Percentiles rank a stretch among this genome's conserved stretches.
Conservation (phyloP, 2,329 filamentous ascomycete genomes). For the Exophiala lecanii-corni region DNA sequence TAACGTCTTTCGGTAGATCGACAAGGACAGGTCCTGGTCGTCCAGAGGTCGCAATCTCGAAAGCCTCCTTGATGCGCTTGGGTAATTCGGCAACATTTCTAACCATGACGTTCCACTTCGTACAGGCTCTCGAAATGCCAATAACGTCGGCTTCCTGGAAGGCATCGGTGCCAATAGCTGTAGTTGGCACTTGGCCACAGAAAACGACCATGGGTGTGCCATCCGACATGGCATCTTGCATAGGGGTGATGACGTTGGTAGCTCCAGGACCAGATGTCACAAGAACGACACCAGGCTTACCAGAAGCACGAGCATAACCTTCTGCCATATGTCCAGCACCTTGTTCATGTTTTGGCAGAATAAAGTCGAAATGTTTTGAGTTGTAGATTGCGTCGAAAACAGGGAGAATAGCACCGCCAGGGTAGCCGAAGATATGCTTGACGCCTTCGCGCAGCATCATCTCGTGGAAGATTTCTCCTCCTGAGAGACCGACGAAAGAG, state of each 20-base stretch:
- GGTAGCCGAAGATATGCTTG: constrained; percentile 91
- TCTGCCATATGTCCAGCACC: constrained; percentile 98
- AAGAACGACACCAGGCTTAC: constrained; percentile 90
- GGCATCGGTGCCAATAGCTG: constrained; percentile 86
- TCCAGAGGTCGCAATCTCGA: constrained; percentile 93
- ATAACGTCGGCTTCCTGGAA: constrained; percentile 96
- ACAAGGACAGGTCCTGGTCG: constrained; percentile 92
- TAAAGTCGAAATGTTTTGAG: constrained; percentile 92
- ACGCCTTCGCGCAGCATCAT: constrained; percentile 95
- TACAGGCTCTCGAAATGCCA: constrained; percentile 90
- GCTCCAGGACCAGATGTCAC: constrained; percentile 96
- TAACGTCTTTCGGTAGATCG: constrained; percentile 94
- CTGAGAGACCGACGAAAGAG: constrained; percentile 92
- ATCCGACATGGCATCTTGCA: constrained; percentile 93
- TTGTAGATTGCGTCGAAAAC: constrained; percentile 99
- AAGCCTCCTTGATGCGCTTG: constrained; percentile 91
- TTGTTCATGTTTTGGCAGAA: constrained; percentile 93
- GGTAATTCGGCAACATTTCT: constrained; percentile 92
- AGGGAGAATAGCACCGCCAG: constrained; percentile 91
- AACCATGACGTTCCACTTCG: constrained; percentile 99
- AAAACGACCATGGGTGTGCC: constrained; percentile 96
- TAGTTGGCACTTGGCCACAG: constrained; percentile 84
- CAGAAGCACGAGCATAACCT: constrained; percentile 89
- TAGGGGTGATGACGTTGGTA: constrained; percentile 92
- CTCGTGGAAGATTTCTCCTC: constrained; percentile 96